Conservation (phyloP, 2,329 filamentous ascomycete genomes). For the Ophiostoma tasmaniense region DNA sequence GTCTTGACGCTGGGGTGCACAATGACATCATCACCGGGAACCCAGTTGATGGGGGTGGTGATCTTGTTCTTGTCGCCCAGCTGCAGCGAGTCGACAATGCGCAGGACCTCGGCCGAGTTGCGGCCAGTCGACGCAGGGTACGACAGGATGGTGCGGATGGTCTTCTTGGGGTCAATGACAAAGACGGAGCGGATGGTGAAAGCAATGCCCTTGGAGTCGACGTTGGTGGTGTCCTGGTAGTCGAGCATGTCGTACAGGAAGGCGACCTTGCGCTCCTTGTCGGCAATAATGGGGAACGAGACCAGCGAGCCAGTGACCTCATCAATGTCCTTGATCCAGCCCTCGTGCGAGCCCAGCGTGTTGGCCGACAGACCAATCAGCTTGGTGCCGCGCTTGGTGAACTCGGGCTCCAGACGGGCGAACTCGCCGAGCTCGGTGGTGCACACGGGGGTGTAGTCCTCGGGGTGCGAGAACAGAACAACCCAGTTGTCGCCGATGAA, state of each 20-base stretch:
- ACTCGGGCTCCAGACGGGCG: conserved; percentile 80
- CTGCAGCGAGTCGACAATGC: conserved; percentile 71
- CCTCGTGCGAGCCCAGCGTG: conserved; percentile 71
- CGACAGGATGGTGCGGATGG: conserved; percentile 82
- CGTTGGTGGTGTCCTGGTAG: conserved; percentile 72
- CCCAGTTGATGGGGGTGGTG: conserved; percentile 87
- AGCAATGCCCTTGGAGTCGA: conserved; percentile 72
- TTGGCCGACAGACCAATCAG: conserved; percentile 87
- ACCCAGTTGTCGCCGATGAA: conserved; percentile 74
- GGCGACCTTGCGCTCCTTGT: conserved; percentile 68
- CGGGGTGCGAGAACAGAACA: conserved; percentile 76
- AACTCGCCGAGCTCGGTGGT: conserved; percentile 90
- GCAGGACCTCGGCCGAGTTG: conserved; percentile 70
- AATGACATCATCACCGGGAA: conserved; percentile 82
- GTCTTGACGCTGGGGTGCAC: conserved; percentile 76
- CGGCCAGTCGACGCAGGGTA: conserved; percentile 88
- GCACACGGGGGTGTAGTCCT: conserved; percentile 91
- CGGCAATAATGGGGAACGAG: conserved; percentile 71
- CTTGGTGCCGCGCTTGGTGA: conserved; percentile 79
- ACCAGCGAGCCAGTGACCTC: conserved; percentile 65
- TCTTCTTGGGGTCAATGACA: conserved; percentile 89
- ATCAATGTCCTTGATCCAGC: conserved; percentile 85
- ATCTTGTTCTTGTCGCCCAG: conserved; percentile 80
- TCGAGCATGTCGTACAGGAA: conserved; percentile 76
- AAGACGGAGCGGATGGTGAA: conserved; percentile 95